Percentiles rank a stretch among this genome's conserved stretches.
phyloP scores from a whole-genome alignment of 768 basidiomycete species.

The Hirschioporus abietinus region DNA sequence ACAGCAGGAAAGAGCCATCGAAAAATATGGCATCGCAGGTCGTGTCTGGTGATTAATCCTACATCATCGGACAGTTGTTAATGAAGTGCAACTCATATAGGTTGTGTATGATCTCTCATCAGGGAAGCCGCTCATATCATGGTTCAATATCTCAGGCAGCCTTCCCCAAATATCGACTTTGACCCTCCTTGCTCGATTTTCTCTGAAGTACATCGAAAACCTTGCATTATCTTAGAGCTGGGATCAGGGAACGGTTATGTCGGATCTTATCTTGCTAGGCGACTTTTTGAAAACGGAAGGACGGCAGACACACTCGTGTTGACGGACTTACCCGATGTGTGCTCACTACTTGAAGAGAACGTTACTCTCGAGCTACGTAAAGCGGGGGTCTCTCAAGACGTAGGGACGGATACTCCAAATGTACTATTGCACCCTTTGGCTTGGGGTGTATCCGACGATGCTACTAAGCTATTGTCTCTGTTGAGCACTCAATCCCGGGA shows the following conservation, averaged over 20 bases:
- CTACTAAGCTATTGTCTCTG: constrained; percentile 25
- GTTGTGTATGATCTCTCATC: constrained; percentile 21
- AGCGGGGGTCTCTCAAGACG: constrained; percentile 2
- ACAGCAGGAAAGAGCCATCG: constrained; percentile 55
- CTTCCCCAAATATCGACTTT: constrained; percentile 33
- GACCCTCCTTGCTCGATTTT: constrained; percentile 47
- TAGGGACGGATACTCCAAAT: constrained; percentile 6
- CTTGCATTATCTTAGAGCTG: constrained; percentile 56
- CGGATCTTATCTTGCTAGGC: constrained; percentile 38
- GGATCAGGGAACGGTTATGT: constrained; percentile 76
- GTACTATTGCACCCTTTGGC: constrained; percentile 53
- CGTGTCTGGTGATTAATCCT: constrained; percentile 62
- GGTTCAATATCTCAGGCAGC: constrained; percentile 45
- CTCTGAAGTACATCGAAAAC: constrained; percentile 8
- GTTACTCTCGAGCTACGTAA: constrained; percentile 14
- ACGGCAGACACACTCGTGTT: constrained; percentile 28
- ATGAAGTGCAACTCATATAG: constrained; percentile 7
- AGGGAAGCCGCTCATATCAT: constrained; percentile 76
- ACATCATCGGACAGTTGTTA: constrained; percentile 5
- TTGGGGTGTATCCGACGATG: constrained; percentile 61
- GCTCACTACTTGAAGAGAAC: constrained; percentile 42
- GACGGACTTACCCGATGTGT: constrained; percentile 79
- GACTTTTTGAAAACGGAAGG: constrained; percentile 26
- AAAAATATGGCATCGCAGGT: constrained; percentile 76
- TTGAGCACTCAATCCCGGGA: neutral